Evolutionary conservation across 768 basidiomycete species (phyloP).

Genomic region (Chlorophyllum brunneum): DNA sequence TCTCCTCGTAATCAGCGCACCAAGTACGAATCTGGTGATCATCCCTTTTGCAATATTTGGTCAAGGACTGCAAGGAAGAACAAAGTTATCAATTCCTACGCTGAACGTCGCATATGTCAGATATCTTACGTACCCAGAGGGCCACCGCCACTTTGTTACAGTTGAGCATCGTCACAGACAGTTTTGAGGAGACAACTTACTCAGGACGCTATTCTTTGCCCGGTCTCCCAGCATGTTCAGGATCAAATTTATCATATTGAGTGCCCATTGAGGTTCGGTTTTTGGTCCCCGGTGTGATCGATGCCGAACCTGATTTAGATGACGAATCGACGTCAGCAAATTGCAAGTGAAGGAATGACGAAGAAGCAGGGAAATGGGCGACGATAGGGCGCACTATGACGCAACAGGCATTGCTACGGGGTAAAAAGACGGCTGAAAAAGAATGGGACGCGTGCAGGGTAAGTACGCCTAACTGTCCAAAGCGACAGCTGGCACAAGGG

Average conservation of each 20-base stretch:
- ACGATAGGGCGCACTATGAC: constrained; percentile 5
- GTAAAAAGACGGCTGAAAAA: not conserved
- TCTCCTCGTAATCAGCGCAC: constrained; percentile 61
- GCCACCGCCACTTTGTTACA: constrained; percentile 49
- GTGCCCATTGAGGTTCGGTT: constrained; percentile 39
- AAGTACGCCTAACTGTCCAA: not conserved
- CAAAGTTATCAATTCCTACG: constrained; percentile 8
- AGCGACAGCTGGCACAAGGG: too few species aligned
- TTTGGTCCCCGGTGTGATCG: constrained; percentile 32
- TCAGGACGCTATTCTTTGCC: constrained; percentile 43
- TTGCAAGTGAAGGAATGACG: not conserved
- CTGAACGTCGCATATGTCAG: constrained; percentile 3
- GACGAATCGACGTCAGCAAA: constrained; percentile 1
- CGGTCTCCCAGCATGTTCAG: constrained; percentile 45
- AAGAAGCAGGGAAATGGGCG: constrained; percentile 1
- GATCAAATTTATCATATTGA: constrained; percentile 39
- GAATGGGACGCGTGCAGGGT: constrained; percentile 2
- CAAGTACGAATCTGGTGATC: constrained; percentile 52
- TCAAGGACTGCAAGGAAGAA: constrained; percentile 45
- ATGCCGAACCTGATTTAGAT: constrained; percentile 33
- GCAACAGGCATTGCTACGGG: not conserved
- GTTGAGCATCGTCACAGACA: constrained; percentile 10
- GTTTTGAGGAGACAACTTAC: constrained; percentile 27
- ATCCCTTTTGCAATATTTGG: constrained; percentile 60
- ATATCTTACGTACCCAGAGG: constrained; percentile 51